Evolutionary conservation across 257 asterid species (phyloP).

Genomic region (Nicotiana attenuata): DNA sequence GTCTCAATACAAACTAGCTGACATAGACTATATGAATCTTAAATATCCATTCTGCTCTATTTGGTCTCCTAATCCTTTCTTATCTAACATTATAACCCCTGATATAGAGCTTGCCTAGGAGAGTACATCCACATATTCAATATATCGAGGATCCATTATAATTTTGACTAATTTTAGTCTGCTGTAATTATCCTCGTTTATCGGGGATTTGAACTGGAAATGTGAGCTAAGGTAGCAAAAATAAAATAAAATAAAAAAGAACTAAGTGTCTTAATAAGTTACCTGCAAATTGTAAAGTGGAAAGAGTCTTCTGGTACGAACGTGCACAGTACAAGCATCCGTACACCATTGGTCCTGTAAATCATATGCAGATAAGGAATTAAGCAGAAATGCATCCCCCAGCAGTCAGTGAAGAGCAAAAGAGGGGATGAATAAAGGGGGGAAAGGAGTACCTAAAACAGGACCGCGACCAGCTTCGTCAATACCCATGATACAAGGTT

Average conservation of each 20-base stretch:
- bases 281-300: slow-evolving; percentile 93
- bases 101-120: background rate
- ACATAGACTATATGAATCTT: background rate
- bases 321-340: slow-evolving; percentile 86
- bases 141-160: background rate
- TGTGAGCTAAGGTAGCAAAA: background rate
- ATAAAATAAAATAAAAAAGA: background rate
- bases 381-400: too few species aligned
- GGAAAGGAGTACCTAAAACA: slow-evolving; percentile 56
- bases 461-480: slow-evolving; percentile 99
- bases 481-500: slow-evolving; percentile 95
- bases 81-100: background rate
- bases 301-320: slow-evolving; percentile 71
- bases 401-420: background rate
- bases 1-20: background rate
- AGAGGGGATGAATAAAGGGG: background rate
- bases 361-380: background rate
- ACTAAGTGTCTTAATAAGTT: background rate
- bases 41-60: background rate
- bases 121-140: background rate
- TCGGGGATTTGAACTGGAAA: background rate
- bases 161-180: background rate
- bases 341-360: slow-evolving; percentile 96
- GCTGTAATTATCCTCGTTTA: background rate
- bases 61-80: background rate